A percentile compares a stretch with the other conserved stretches of the same genome.
Conservation (phyloP, 768 basidiomycete species). For the Leccinellum luteum region DNA sequence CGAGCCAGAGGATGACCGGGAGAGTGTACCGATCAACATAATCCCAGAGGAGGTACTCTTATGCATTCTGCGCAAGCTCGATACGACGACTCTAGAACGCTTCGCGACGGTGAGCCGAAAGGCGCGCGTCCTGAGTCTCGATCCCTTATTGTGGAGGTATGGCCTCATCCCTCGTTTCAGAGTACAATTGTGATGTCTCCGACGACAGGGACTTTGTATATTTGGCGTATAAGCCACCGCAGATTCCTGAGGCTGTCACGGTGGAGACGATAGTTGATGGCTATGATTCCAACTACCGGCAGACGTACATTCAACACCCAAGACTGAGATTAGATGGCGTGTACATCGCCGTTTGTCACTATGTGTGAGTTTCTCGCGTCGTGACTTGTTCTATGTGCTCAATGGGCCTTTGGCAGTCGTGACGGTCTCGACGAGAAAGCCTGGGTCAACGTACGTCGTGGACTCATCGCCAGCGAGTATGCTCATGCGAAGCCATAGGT, state of each 20-base stretch:
- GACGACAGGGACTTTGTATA: constrained; percentile 57
- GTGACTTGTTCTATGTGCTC: not conserved
- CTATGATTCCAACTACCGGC: constrained; percentile 68
- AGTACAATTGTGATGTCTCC: constrained; percentile 5
- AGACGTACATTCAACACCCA: constrained; percentile 79
- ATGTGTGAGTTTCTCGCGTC: constrained; percentile 52
- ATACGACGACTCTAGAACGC: constrained; percentile 67
- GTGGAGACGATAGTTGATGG: constrained; percentile 47
- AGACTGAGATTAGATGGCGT: constrained; percentile 83
- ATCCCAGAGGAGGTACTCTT: constrained; percentile 80
- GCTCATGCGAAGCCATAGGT: constrained; percentile 42
- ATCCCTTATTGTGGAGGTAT: constrained; percentile 75
- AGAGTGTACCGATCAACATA: constrained; percentile 49
- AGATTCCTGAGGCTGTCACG: constrained; percentile 55
- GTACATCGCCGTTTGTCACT: constrained; percentile 91
- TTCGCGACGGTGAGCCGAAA: constrained; percentile 75
- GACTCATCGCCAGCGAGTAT: not conserved
- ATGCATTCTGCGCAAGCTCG: constrained; percentile 61
- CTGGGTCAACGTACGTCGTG: constrained; percentile 75
- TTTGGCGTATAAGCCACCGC: constrained; percentile 70
- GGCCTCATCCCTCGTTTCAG: constrained; percentile 12
- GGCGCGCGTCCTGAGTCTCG: constrained; percentile 69
- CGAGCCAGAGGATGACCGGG: constrained; percentile 64
- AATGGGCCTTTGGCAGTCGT: constrained; percentile 10
- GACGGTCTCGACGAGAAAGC: constrained; percentile 80